Evolutionary conservation across 306 rosid genomes (phyloP).

Genomic region (Alnus glutinosa): DNA sequence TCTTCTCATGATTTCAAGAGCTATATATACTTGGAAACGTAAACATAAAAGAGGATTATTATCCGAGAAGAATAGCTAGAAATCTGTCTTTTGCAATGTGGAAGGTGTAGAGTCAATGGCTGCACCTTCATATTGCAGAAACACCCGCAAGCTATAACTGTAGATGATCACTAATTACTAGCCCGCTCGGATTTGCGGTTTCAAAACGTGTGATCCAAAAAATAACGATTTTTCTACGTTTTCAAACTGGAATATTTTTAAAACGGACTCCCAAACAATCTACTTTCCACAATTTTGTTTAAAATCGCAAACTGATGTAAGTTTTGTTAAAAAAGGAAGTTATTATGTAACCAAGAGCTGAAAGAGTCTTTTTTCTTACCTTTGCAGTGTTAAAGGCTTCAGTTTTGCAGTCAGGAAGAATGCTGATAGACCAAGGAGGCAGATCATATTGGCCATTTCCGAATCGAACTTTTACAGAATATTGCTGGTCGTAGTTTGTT

Average conservation of each 20-base stretch:
- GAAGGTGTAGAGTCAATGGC: not conserved
- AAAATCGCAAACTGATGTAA: too few species aligned
- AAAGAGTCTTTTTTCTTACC: slow-evolving; percentile 39
- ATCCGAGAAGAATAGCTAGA: not conserved
- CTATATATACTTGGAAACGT: slow-evolving; percentile 9
- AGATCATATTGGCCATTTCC: slow-evolving; percentile 60
- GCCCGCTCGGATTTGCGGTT: too few species aligned
- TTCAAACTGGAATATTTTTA: too few species aligned
- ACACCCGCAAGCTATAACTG: too few species aligned
- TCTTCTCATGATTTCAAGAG: not conserved
- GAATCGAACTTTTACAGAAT: slow-evolving; percentile 52
- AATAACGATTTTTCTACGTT: too few species aligned
- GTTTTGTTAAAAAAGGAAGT: too few species aligned
- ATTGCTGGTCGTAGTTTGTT: slow-evolving; percentile 63
- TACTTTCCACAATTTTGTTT: too few species aligned
- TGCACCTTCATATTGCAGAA: too few species aligned
- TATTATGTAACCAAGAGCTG: too few species aligned
- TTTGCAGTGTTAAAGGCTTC: slow-evolving; percentile 81
- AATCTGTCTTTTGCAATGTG: not conserved
- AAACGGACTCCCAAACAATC: too few species aligned
- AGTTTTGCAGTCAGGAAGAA: slow-evolving; percentile 91
- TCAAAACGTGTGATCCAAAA: too few species aligned
- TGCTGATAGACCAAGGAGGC: slow-evolving; percentile 91
- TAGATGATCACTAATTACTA: too few species aligned
- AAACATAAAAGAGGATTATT: not conserved